Base-by-base conservation (phyloP, 1,139 yeast genomes). In the Diutina mesorugosa region DNA sequence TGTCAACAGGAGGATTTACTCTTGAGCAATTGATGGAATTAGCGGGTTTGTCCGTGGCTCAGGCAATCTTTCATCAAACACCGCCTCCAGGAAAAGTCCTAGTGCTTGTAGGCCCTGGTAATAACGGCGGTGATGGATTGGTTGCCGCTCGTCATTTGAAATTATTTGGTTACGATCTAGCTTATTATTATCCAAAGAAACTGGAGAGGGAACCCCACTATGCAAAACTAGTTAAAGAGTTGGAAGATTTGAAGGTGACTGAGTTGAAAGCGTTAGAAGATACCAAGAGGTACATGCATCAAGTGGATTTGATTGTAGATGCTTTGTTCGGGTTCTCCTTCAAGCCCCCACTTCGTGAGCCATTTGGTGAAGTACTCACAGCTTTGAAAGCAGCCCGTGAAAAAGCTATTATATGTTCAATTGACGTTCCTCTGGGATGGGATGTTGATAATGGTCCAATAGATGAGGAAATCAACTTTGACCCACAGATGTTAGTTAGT, bases 391-490 rank as follows among this genome's bases (percentile, higher is more conserved):
- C 76, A 30, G 63, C 70, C 3, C 57, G 62, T 5, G 62, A 68
- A 9, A 67, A 74, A 9, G 70, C 77, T 4, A 90, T 90, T 0
- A 79, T 91, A 3, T 81, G 89, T 0, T 83, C 96, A 0, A 88
- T 93, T 1, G 99, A 93, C 66, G 83, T 91, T 50, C 99, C 99
- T 0, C 87, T 96, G 0, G 96, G 97, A 0, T 93, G 99, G 99
- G 95, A 90, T 66, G 98, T 93, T 6, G 96, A 93, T 65, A 66
- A 77, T 4, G 99, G 99, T 0, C 96, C 95, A 0, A 64, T 67
- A 0, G 72, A 68, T 3, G 66, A 69, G 0, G 78, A 76, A 35
- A 77, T 79, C 4, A 64, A 71, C 18, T 68, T 50, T 18, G 18
- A 68, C 9, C 96, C 99, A 0, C 70, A 78, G 6, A 82, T 83